Evolutionary conservation across 176 grass and related monocot species (phyloP), one percentile per base, ranked within the genome.

Genomic region (Echinochloa phyllopogon): DNA sequence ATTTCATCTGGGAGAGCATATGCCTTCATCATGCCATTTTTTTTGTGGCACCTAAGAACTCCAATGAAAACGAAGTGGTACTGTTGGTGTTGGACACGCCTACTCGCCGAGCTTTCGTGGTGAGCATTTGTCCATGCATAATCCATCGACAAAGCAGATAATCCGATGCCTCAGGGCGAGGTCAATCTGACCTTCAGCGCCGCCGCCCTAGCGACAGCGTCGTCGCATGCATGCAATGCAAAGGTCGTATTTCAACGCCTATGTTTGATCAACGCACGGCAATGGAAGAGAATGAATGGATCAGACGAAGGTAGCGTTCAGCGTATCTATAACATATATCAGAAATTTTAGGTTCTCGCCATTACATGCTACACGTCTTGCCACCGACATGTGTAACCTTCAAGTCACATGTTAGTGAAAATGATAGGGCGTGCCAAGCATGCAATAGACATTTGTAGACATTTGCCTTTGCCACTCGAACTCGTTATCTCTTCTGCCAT

Each of bases 221-320:
- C 67, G 58, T 79, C 27, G 82, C 69, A 25, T 60, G 65, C 16
- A 14, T 44, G 23, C 23, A 66, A 60, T 17, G 69, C 69, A 52
- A 47, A 47, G 11, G 51, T 80, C 44, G 14, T 56, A 59, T 43
- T 61, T 89, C 83, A 90, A 72, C 49, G 47, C 64, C 18, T 43
- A 70, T 53, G 52, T 82, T 86, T 66, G 84, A 67, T 90, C 84
- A 79, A 90, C 84, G 58, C 84, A 90, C 67, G 84, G 79, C 59
- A 78, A 10, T 29, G 1, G 21, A 21, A 44, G 42, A 25, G 42
- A 25, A 86, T 62, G 52, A 33, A 53, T 55, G 67, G 66, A 79
- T 27, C 57, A 69, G 20, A 66, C 12, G 37, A 20, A 18, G 39
- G 25, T 4, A 63, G 23, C 68, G 17, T 82, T 82, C 72, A 74